Percentiles rank a stretch among this genome's conserved stretches.
Conservation (phyloP, 768 basidiomycete genomes). For the Pleurotus djamor region DNA sequence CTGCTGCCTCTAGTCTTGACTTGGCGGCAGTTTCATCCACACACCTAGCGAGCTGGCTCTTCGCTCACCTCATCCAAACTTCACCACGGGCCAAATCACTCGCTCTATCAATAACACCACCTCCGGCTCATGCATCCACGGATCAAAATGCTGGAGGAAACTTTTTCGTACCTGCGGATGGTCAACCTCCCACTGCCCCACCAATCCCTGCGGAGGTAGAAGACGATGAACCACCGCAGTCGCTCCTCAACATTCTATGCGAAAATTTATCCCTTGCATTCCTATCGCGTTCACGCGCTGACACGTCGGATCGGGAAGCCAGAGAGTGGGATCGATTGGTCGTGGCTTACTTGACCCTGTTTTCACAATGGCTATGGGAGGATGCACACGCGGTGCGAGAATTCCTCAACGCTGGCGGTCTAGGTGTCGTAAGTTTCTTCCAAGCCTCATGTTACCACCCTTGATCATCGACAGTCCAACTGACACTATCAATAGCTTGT, state of each 20-base stretch:
- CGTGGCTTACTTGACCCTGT: slow-evolving; percentile 78
- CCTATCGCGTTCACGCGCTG: slow-evolving; percentile 67
- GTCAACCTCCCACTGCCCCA: slow-evolving; percentile 31
- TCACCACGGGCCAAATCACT: slow-evolving; percentile 62
- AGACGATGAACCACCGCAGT: slow-evolving; percentile 66
- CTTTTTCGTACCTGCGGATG: slow-evolving; percentile 82
- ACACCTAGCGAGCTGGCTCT: slow-evolving; percentile 75
- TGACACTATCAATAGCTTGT: slow-evolving; percentile 59
- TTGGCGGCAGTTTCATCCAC: slow-evolving; percentile 57
- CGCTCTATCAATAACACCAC: slow-evolving; percentile 65
- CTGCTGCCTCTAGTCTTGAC: slow-evolving; percentile 49
- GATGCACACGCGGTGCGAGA: slow-evolving; percentile 85
- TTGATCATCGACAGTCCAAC: not conserved
- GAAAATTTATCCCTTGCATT: slow-evolving; percentile 90
- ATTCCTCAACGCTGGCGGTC: slow-evolving; percentile 86
- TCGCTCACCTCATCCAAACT: slow-evolving; percentile 73
- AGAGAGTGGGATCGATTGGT: slow-evolving; percentile 91
- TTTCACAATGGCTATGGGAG: slow-evolving; percentile 97
- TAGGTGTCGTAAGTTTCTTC: slow-evolving; percentile 74
- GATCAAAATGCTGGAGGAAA: slow-evolving; percentile 28
- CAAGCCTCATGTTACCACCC: not conserved
- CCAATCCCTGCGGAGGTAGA: slow-evolving; percentile 31
- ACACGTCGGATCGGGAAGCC: slow-evolving; percentile 67
- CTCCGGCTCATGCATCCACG: slow-evolving; percentile 27
- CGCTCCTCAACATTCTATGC: slow-evolving; percentile 78